phyloP scores from a whole-genome alignment of 805 yeast genomes.

The Saccharomycopsis javanensis region DNA sequence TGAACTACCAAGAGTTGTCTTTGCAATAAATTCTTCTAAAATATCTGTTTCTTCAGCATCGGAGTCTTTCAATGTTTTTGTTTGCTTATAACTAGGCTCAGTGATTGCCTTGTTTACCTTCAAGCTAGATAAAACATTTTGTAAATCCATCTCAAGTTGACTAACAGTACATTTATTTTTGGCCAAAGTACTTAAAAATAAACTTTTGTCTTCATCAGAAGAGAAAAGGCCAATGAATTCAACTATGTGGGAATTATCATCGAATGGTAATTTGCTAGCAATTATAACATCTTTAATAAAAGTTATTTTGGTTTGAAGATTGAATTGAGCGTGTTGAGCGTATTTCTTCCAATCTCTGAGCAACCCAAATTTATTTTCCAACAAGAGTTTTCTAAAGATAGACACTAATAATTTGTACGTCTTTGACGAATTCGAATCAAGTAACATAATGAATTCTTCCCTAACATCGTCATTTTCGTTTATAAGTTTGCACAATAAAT shows the following conservation, averaged over 20 bases:
- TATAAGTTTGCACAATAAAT: not conserved
- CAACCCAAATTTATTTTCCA: slow-evolving; percentile 21
- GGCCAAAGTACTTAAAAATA: slow-evolving; percentile 32
- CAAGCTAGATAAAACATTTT: slow-evolving; percentile 17
- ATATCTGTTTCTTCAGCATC: slow-evolving; percentile 22
- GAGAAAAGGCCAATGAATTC: slow-evolving; percentile 30
- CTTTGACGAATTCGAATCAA: not conserved
- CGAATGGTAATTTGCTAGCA: slow-evolving; percentile 28
- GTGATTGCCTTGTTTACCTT: slow-evolving; percentile 16
- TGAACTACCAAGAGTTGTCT: not conserved
- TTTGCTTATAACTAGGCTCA: slow-evolving; percentile 26
- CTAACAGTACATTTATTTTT: slow-evolving; percentile 30
- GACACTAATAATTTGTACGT: slow-evolving; percentile 9
- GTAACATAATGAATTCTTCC: slow-evolving; percentile 3
- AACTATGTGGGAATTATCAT: slow-evolving; percentile 31
- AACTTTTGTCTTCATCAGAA: slow-evolving; percentile 28
- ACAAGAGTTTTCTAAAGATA: slow-evolving; percentile 8
- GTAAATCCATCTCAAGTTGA: slow-evolving; percentile 42
- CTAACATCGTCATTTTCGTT: not conserved
- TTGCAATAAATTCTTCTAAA: not conserved
- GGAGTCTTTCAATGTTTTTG: slow-evolving; percentile 23
- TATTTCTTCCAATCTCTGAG: slow-evolving; percentile 10
- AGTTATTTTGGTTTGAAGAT: slow-evolving; percentile 23
- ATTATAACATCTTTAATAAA: slow-evolving; percentile 35
- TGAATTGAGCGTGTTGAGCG: slow-evolving; percentile 17